Base-by-base conservation (phyloP, 2,329 filamentous ascomycete genomes). In the Nothomitra cinnamomea region DNA sequence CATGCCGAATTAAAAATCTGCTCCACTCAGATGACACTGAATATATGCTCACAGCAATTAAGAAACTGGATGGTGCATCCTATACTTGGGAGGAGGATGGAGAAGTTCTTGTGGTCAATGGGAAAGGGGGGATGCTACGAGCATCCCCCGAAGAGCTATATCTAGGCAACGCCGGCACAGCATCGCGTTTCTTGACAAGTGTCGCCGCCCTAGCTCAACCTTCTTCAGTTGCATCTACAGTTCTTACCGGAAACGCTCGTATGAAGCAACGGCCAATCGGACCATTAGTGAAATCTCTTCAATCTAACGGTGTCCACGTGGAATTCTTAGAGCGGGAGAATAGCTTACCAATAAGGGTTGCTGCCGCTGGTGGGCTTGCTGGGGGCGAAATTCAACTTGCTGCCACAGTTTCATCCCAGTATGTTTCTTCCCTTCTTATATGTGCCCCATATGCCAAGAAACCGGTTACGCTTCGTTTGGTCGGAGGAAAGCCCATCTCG, bases 241-340 rank as follows among this genome's bases (percentile, higher is more conserved):
- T 95, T 32, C 73, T 98, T 38, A 98, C 92, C 0, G 92, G 92
- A 45, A 98, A 98, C 67, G 82, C 85, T 8, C 80, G 92, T 53
- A 98, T 98, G 92, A 94, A 96, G 70, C 81, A 90, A 59, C 79
- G 92, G 53, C 94, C 94, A 1, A 95, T 96, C 61, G 90, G 88
- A 2, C 83, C 92, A 17, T 77, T 98, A 12, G 90, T 98, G 12
- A 87, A 95, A 64, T 90, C 92, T 21, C 74, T 98, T 51, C 80
- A 83, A 47, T 77, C 79, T 1, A 98, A 96, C 63, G 92, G 90
- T 19, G 83, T 94, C n/a, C 74, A 77, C 5, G 81, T 98, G 60
- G 80, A 87, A 56, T 98, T 95, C 64, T 69, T 95, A 42, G 89
- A 89, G 62, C 83, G 82, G 58, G 78, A 87, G 58, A 80, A 85